Evolutionary conservation across 1,284 basidiomycete genomes (phyloP), one percentile per base, ranked within the genome.

Genomic region (Ceratobasidium sp.): DNA sequence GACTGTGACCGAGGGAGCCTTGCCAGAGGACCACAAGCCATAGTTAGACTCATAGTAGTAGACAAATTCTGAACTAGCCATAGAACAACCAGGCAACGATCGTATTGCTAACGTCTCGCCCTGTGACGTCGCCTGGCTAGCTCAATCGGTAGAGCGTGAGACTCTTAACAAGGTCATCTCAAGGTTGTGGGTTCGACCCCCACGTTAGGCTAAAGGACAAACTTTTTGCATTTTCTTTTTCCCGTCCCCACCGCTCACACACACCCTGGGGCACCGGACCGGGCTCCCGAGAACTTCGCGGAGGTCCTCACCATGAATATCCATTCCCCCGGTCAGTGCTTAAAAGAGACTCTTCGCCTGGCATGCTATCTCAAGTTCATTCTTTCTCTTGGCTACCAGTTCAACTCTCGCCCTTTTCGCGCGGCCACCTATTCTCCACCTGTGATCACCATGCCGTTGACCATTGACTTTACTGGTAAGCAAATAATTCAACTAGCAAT

Each of bases 1-100:
- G 76, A 80, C 75, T 1, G 82, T 94, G 1, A 72, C 91, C 38
- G 86, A 92, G 73, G 91, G 91, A 22, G 8, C 45, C 10, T 12
- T 47, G 7, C n/a, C 45, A 17, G 38, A 17, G 17, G 38, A 40
- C 17, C 38, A 40, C 38, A 8, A 40, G 38, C 10, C 10, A 17
- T 40, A 40, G 17, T 17, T 17, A 40, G 17, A 8, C 8, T 40
- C 10, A 40, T 8, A 40, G 38, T 8, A 17, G 10, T 40, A 8
- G 10, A 40, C 8, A 40, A 17, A 17, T 8, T 40, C 17, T 40
- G 10, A 17, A 40, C 38, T 17, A 40, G 38, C 8, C 17, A 40
- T 40, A 40, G n/a, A n/a, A n/a, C n/a, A n/a, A n/a, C n/a, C n/a
- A n/a, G n/a, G n/a, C n/a, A n/a, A n/a, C n/a, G n/a, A n/a, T n/a